Percentiles rank a stretch among this genome's conserved stretches.
phyloP scores from a whole-genome alignment of 495 filamentous ascomycete genomes.

The Podospora didyma region DNA sequence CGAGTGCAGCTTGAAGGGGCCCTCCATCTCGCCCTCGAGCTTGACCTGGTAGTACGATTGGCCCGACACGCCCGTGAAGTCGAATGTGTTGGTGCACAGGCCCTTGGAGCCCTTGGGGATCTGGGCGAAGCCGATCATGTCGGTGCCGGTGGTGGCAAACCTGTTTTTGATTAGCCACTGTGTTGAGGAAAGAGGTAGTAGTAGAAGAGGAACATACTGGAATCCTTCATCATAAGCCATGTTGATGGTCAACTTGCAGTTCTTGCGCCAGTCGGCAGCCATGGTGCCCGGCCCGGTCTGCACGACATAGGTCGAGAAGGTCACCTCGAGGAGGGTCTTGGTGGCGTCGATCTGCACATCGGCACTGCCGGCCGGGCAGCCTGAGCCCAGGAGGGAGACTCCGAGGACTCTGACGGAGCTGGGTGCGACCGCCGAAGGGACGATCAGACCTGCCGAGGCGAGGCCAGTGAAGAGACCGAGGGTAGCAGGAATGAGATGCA shows the following conservation, averaged over 20 bases:
- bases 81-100: slow-evolving; percentile 21
- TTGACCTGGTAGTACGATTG: slow-evolving; percentile 9
- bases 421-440: no score
- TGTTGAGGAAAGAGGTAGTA: not conserved
- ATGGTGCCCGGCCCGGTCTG: slow-evolving; percentile 8
- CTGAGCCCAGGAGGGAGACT: slow-evolving; percentile 8
- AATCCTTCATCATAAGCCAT: slow-evolving; percentile 6
- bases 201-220: slow-evolving; percentile 3
- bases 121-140: slow-evolving; percentile 21
- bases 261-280: slow-evolving; percentile 7
- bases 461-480: no score
- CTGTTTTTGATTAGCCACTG: not conserved
- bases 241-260: slow-evolving; percentile 13
- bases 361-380: slow-evolving; percentile 10
- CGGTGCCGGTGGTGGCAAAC: slow-evolving; percentile 12
- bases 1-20: slow-evolving; percentile 15
- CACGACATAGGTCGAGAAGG: slow-evolving; percentile 8
- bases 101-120: slow-evolving; percentile 17
- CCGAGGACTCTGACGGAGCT: slow-evolving; percentile 4
- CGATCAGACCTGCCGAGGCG: no score
- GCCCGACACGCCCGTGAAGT: slow-evolving; percentile 17
- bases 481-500: no score
- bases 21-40: slow-evolving; percentile 16
- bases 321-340: slow-evolving; percentile 8
- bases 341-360: slow-evolving; percentile 12